Percentiles rank a stretch among this genome's conserved stretches.
These are phyloP conservation scores for Saccharomyces pastorianus DNA, from an alignment of 1,139 yeast genomes.

Conservation along the genomic window DNA sequence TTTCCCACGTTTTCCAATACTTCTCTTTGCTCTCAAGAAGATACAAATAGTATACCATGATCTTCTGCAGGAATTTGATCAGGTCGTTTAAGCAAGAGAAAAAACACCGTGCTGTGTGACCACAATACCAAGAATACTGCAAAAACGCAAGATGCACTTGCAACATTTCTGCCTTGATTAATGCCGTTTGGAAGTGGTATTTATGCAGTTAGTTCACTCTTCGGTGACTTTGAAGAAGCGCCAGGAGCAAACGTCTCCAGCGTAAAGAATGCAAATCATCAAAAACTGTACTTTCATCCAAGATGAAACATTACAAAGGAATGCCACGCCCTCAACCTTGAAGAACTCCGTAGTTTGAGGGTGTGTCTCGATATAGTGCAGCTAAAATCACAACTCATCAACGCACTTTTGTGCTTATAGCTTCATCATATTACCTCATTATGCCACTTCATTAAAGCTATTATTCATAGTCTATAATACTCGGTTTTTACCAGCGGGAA, in stretches of 20 bases:
- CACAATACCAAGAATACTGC: not conserved
- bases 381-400: not conserved
- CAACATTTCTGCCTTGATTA: too few relatives aligned
- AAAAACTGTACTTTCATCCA: not conserved
- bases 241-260: not conserved
- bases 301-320: too few relatives aligned
- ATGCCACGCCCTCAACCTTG: too few relatives aligned
- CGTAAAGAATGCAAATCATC: not conserved
- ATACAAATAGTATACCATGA: not conserved
- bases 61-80: not conserved
- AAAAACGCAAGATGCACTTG: not conserved
- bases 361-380: too few relatives aligned
- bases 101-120: conserved; percentile 1
- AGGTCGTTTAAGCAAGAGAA: not conserved
- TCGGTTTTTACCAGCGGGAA: not conserved
- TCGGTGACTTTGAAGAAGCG: not conserved
- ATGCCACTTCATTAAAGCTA: too few relatives aligned
- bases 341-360: too few relatives aligned
- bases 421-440: too few relatives aligned
- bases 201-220: not conserved
- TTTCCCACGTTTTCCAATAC: not conserved
- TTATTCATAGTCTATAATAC: too few relatives aligned
- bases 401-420: too few relatives aligned
- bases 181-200: not conserved
- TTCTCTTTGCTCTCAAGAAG: not conserved